Conservation (phyloP, 176 grass and related monocot species). For the Puccinellia tenuiflora region DNA sequence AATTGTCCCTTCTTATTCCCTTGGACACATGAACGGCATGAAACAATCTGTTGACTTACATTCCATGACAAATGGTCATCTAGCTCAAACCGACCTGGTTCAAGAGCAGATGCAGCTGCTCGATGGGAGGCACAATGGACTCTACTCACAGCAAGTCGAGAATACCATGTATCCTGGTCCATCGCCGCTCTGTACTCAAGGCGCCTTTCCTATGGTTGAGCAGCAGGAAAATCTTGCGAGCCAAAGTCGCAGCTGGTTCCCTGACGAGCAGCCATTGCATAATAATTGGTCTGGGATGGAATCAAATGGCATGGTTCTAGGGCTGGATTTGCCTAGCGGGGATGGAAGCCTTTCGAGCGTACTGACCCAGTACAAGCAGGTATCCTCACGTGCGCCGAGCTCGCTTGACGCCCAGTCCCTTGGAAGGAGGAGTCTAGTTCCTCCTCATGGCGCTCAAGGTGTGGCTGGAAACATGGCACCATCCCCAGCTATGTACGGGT, state of each 20-base stretch:
- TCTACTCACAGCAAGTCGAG: constrained; percentile 21
- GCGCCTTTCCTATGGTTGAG: constrained; percentile 16
- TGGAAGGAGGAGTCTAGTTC: constrained; percentile 24
- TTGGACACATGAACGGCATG: constrained; percentile 20
- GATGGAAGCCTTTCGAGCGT: constrained; percentile 50
- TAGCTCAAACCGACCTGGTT: constrained; percentile 17
- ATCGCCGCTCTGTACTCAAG: neutral
- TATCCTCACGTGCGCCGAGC: neutral
- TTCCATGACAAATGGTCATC: constrained; percentile 6
- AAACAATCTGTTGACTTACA: constrained; percentile 29
- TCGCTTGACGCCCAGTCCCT: constrained; percentile 9
- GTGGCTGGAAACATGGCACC: no score
- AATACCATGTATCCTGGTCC: constrained; percentile 23
- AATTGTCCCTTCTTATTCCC: constrained; percentile 21
- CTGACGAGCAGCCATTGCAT: constrained; percentile 21
- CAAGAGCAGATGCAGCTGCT: constrained; percentile 33
- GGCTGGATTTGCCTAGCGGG: neutral
- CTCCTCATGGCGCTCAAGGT: neutral
- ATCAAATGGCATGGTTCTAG: neutral
- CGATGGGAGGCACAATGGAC: constrained; percentile 31
- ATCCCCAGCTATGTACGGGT: constrained; percentile 25
- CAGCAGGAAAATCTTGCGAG: constrained; percentile 15
- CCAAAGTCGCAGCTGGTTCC: constrained; percentile 29
- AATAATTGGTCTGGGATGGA: constrained; percentile 40
- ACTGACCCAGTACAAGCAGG: constrained; percentile 32